Conservation (phyloP, 768 basidiomycete genomes). For the Cyclocybe cylindracea region DNA sequence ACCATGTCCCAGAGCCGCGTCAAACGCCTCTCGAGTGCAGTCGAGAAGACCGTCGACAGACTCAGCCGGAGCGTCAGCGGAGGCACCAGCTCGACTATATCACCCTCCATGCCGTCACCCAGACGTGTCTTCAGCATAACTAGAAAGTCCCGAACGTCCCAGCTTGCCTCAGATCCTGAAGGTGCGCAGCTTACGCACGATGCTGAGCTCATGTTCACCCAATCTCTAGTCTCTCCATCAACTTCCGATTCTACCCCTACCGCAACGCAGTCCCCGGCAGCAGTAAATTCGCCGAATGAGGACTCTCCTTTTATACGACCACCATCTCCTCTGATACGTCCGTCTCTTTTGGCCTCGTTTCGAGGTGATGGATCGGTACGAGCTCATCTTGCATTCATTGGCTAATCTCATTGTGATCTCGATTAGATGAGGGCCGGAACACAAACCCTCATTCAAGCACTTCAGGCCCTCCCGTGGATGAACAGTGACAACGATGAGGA, state of each 20-base stretch:
- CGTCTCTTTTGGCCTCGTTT: slow-evolving; percentile 49
- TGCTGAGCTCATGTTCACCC: slow-evolving; percentile 7
- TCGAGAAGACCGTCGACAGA: slow-evolving; percentile 63
- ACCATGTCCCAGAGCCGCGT: slow-evolving; percentile 43
- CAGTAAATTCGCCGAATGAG: slow-evolving; percentile 24
- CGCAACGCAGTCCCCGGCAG: slow-evolving; percentile 25
- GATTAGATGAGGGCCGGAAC: slow-evolving; percentile 83
- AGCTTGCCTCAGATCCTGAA: slow-evolving; percentile 35
- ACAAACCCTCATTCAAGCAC: slow-evolving; percentile 85
- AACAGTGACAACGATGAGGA: slow-evolving; percentile 75
- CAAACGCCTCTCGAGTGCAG: slow-evolving; percentile 50
- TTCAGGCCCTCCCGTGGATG: slow-evolving; percentile 83
- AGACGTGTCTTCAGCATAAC: slow-evolving; percentile 59
- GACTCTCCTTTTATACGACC: slow-evolving; percentile 69
- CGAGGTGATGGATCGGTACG: slow-evolving; percentile 70
- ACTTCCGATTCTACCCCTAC: slow-evolving; percentile 30
- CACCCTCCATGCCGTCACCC: slow-evolving; percentile 36
- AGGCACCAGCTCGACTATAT: slow-evolving; percentile 32
- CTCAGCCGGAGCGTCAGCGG: slow-evolving; percentile 59
- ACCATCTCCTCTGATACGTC: slow-evolving; percentile 61
- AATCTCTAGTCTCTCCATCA: slow-evolving; percentile 10
- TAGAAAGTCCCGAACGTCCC: slow-evolving; percentile 51
- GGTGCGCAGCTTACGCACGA: slow-evolving; percentile 14
- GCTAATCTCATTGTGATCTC: slow-evolving; percentile 11
- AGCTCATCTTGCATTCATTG: slow-evolving; percentile 4